These are phyloP conservation scores for Trametes versicolor DNA, from an alignment of 1,284 basidiomycete species.

Conservation along the genomic window DNA sequence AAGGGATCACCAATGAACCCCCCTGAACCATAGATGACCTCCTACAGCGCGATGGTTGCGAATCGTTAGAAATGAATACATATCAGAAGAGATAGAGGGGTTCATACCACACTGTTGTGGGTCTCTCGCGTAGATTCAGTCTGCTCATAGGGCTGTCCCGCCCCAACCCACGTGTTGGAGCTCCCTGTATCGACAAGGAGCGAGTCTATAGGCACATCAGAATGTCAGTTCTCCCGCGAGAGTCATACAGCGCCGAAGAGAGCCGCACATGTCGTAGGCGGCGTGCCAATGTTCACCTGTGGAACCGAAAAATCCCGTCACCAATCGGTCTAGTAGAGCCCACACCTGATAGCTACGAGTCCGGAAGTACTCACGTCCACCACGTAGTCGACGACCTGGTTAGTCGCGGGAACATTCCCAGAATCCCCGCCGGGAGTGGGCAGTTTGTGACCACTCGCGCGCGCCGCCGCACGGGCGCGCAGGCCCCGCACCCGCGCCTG, in stretches of 20 bases:
- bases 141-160: conserved; percentile 52
- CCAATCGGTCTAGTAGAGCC: neutral
- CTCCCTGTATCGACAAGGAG: conserved; percentile 47
- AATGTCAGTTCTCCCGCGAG: neutral
- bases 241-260: neutral
- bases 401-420: conserved; percentile 50
- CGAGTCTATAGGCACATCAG: conserved; percentile 32
- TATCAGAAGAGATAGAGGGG: too few species aligned
- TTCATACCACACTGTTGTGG: conserved; percentile 50
- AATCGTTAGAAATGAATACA: too few species aligned
- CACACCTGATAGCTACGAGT: neutral
- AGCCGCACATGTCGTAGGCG: conserved; percentile 46
- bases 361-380: conserved; percentile 39
- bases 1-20: conserved; percentile 53
- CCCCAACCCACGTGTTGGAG: conserved; percentile 77
- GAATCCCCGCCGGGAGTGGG: conserved; percentile 13
- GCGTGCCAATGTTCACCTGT: conserved; percentile 47
- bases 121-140: conserved; percentile 58
- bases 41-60: conserved; percentile 41
- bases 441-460: conserved; percentile 6
- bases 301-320: neutral
- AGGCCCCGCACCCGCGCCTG: conserved; percentile 37
- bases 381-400: conserved; percentile 47
- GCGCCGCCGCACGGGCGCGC: conserved; percentile 29
- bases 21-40: conserved; percentile 62